Evolutionary conservation across 768 basidiomycete species (phyloP), one percentile per base, ranked within the genome.

Genomic region (Solioccasus polychromus): DNA sequence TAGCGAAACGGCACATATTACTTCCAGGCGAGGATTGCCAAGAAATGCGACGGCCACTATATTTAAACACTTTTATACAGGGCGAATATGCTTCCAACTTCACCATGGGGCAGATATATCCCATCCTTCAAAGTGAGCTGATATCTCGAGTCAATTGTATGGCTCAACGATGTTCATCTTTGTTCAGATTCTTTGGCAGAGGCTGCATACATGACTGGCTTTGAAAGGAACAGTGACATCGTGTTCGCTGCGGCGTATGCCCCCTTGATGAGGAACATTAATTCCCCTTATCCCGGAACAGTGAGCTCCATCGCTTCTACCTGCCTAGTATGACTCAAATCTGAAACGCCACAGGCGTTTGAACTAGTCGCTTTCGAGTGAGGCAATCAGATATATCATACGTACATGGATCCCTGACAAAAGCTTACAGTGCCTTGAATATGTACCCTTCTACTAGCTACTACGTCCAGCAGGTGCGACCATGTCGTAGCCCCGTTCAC

Each of bases 161-260:
- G 7, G 9, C 18, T 46, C 22, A 29, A 10, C 12, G 11, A 23
- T 15, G 29, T 2, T n/a, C 8, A 35, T 20, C 8, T 19, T 15
- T 9, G 14, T 35, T 15, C 36, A 78, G 78, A 71, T 45, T 61
- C 79, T 14, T 57, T 72, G 6, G 75, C 71, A 15, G 82, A 83
- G 54, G 83, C 80, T 3, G 78, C 78, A 0, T 85, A 78, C 55
- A 83, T 84, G 80, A 83, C 78, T 8, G 82, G 82, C 3, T 58
- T 83, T 11, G 82, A 85, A 28, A 59, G 72, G 23, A 80, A 80
- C 52, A 69, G 71, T 15, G 78, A 82, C 59, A 76, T 75, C 57
- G 79, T 80, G 1, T 83, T 84, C 53, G 73, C 72, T 15, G 75
- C 81, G 0, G 72, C 78, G 1, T 83, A 81, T 63, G 77, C 81